A percentile compares a stretch with the other conserved stretches of the same genome.
Conservation (phyloP, 1,284 basidiomycete genomes). For the Cutaneotrichosporon mucoides region DNA sequence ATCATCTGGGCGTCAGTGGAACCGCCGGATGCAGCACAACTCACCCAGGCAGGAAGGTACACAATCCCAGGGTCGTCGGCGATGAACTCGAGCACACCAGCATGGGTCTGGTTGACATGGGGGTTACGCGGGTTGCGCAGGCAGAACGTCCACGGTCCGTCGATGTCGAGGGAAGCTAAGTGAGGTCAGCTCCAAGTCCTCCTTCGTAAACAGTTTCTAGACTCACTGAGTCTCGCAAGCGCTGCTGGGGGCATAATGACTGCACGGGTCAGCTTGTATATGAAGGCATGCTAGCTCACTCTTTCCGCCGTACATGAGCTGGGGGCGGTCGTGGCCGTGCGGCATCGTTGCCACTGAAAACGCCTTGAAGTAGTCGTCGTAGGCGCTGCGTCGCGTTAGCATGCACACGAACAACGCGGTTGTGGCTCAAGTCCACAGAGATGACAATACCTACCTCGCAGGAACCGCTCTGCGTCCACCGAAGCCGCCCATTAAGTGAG, state of each 20-base stretch:
- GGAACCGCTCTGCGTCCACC: constrained; percentile 22
- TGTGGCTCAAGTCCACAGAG: no score
- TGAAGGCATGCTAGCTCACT: constrained; percentile 57
- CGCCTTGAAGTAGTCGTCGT: constrained; percentile 50
- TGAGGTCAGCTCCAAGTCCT: not conserved
- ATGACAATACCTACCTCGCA: constrained; percentile 20
- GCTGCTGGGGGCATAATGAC: constrained; percentile 98
- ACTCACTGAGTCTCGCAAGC: constrained; percentile 71
- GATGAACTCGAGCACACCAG: constrained; percentile 97
- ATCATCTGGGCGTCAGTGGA: constrained; percentile 65
- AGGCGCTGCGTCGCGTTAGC: constrained; percentile 28
- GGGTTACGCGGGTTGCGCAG: constrained; percentile 83
- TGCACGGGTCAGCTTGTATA: constrained; percentile 40
- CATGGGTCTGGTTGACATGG: constrained; percentile 78
- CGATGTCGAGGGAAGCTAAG: constrained; percentile 74
- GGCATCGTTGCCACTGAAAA: constrained; percentile 50
- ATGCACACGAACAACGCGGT: no score
- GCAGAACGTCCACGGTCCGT: constrained; percentile 94
- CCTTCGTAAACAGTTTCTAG: no score
- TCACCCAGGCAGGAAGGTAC: constrained; percentile 87
- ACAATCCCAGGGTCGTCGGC: constrained; percentile 87
- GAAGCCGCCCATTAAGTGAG: constrained; percentile 33
- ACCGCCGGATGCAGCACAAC: not conserved
- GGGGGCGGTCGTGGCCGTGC: constrained; percentile 41
- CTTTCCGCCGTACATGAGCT: constrained; percentile 76